Percentiles rank a stretch among this genome's conserved stretches.
Conservation (phyloP, 2,329 filamentous ascomycete genomes). For the Alternaria longipes region DNA sequence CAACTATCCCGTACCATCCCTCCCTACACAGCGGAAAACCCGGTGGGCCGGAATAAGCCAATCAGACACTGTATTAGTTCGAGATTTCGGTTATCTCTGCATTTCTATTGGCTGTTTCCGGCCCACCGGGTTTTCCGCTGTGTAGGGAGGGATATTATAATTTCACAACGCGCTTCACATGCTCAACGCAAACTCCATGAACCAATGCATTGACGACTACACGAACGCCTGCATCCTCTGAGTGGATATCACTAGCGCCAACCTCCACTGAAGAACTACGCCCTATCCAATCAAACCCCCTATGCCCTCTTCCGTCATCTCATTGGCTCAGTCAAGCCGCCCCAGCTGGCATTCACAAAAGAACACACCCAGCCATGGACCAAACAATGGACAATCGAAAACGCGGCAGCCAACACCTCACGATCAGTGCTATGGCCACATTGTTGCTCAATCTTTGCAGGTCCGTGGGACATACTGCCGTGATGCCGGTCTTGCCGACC, state of each 20-base stretch:
- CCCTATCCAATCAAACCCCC: slow-evolving; percentile 37
- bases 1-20: background rate
- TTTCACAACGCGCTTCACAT: slow-evolving; percentile 7
- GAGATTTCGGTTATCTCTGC: too few species aligned
- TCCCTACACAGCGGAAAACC: too few species aligned
- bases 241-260: slow-evolving; percentile 26
- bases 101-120: too few species aligned
- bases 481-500: slow-evolving; percentile 20
- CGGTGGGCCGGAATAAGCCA: too few species aligned
- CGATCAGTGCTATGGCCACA: background rate
- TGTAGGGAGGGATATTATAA: too few species aligned
- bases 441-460: slow-evolving; percentile 5
- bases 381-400: slow-evolving; percentile 9
- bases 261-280: slow-evolving; percentile 19
- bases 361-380: slow-evolving; percentile 22
- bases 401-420: background rate
- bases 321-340: slow-evolving; percentile 43
- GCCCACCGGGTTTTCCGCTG: too few species aligned
- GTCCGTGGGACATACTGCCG: slow-evolving; percentile 3
- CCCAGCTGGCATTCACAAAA: slow-evolving; percentile 30
- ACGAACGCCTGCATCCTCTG: slow-evolving; percentile 15
- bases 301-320: slow-evolving; percentile 20
- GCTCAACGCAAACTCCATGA: slow-evolving; percentile 13
- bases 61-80: too few species aligned
- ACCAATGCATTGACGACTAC: slow-evolving; percentile 34